Evolutionary conservation across 495 filamentous ascomycete genomes (phyloP).

Genomic region (Aspergillus panamensis): DNA sequence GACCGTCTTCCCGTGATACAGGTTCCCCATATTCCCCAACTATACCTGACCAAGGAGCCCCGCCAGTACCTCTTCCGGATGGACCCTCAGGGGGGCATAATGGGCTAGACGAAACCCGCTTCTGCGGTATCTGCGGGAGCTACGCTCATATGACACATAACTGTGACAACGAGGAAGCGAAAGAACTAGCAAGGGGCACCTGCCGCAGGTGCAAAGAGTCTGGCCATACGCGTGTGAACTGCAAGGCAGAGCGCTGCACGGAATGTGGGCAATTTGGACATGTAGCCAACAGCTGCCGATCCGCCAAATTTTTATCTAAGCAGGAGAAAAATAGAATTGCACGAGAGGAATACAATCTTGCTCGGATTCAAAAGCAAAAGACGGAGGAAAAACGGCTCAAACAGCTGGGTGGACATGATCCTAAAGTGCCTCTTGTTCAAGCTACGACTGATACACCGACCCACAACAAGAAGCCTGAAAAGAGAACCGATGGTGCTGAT

Average conservation of each 20-base stretch:
- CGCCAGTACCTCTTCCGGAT: slow-evolving; percentile 26
- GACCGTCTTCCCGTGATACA: slow-evolving; percentile 27
- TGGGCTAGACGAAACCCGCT: slow-evolving; percentile 41
- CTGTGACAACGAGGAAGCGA: slow-evolving; percentile 47
- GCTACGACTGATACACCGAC: slow-evolving; percentile 24
- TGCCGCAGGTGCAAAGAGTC: slow-evolving; percentile 45
- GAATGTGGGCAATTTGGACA: slow-evolving; percentile 50
- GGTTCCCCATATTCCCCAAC: slow-evolving; percentile 29
- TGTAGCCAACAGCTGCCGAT: slow-evolving; percentile 30
- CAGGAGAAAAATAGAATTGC: slow-evolving; percentile 31
- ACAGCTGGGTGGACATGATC: slow-evolving; percentile 47
- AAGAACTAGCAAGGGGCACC: slow-evolving; percentile 31
- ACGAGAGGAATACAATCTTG: slow-evolving; percentile 33
- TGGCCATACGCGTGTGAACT: slow-evolving; percentile 39
- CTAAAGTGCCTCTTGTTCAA: slow-evolving; percentile 43
- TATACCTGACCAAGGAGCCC: slow-evolving; percentile 27
- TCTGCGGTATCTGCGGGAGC: slow-evolving; percentile 49
- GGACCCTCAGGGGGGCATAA: slow-evolving; percentile 46
- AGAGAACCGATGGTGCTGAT: slow-evolving; percentile 16
- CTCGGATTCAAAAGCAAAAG: slow-evolving; percentile 29
- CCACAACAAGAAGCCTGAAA: slow-evolving; percentile 10
- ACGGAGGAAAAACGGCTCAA: slow-evolving; percentile 39
- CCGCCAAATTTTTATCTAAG: slow-evolving; percentile 32
- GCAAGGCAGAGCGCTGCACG: slow-evolving; percentile 41
- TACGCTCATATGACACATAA: slow-evolving; percentile 43